phyloP scores from a whole-genome alignment of 192 early-diverging fungal species.

The Podila epigama region DNA sequence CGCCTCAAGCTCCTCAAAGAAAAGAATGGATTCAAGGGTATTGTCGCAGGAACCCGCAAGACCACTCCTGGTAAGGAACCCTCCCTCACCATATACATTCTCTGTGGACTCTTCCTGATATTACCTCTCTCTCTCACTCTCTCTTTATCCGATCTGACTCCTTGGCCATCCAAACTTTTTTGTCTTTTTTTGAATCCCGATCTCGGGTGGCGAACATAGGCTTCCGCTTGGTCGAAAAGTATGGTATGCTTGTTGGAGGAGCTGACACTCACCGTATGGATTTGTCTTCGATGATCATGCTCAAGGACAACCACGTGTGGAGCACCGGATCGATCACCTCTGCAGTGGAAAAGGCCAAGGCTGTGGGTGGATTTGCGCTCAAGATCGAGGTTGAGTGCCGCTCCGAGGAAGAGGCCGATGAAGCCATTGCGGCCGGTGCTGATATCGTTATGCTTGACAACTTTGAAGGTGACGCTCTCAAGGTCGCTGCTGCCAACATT shows the following conservation, averaged over 20 bases:
- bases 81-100: no score
- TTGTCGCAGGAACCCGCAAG: constrained; percentile 96
- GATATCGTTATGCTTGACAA: constrained; percentile 99
- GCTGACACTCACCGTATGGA: constrained; percentile 97
- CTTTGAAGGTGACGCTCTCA: constrained; percentile 76
- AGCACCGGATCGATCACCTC: constrained; percentile 88
- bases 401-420: constrained; percentile 90
- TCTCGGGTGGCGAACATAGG: constrained; percentile 55
- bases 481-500: constrained; percentile 70
- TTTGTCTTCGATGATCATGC: constrained; percentile 97
- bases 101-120: no score
- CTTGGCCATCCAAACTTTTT: constrained; percentile 1
- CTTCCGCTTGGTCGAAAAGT: constrained; percentile 97
- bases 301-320: constrained; percentile 99
- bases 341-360: constrained; percentile 83
- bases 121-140: background rate
- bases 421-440: constrained; percentile 95
- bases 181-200: background rate
- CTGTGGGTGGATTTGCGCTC: constrained; percentile 88
- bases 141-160: background rate
- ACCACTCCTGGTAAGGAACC: constrained; percentile 87
- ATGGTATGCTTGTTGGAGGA: constrained; percentile 96
- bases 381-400: constrained; percentile 99
- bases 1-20: constrained; percentile 65
- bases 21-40: constrained; percentile 75